phyloP scores from a whole-genome alignment of 2,329 filamentous ascomycete species.

The Diaporthe citri region DNA sequence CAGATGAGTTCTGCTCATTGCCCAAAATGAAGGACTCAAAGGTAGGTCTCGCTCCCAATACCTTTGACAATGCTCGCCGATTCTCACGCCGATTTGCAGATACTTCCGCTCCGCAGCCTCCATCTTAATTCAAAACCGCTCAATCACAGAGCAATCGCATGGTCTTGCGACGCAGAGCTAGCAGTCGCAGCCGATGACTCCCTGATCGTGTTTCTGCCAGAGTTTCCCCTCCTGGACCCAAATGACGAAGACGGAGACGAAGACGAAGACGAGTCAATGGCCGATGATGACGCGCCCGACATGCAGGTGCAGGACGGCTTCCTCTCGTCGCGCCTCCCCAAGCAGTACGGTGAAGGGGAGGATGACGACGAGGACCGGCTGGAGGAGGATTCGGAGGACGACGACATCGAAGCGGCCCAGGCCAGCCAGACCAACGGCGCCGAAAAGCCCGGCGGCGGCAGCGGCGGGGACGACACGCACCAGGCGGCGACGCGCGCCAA shows the following conservation, averaged over 20 bases:
- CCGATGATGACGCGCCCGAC: conserved; percentile 17
- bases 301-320: conserved; percentile 27
- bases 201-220: conserved; percentile 63
- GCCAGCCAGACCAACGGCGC: conserved; percentile 30
- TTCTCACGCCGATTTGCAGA: conserved; percentile 46
- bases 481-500: conserved; percentile 43
- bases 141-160: conserved; percentile 56
- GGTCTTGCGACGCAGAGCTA: conserved; percentile 70
- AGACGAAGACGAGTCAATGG: conserved; percentile 29
- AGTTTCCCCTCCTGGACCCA: conserved; percentile 50
- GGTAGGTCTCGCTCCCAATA: background rate
- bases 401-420: conserved; percentile 35
- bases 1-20: background rate
- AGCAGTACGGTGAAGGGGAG: conserved; percentile 42
- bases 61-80: background rate
- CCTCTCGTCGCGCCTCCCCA: conserved; percentile 37
- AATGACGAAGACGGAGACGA: conserved; percentile 39
- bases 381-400: conserved; percentile 30
- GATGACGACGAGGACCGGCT: conserved; percentile 39
- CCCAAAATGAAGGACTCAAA: conserved; percentile 36
- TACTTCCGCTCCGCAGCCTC: conserved; percentile 59
- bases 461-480: conserved; percentile 42
- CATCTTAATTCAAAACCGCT: conserved; percentile 47
- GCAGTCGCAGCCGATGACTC: conserved; percentile 69
- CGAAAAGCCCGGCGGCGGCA: conserved; percentile 42